phyloP scores from a whole-genome alignment of 2,329 filamentous ascomycete species.

The Cercospora nicotianae region DNA sequence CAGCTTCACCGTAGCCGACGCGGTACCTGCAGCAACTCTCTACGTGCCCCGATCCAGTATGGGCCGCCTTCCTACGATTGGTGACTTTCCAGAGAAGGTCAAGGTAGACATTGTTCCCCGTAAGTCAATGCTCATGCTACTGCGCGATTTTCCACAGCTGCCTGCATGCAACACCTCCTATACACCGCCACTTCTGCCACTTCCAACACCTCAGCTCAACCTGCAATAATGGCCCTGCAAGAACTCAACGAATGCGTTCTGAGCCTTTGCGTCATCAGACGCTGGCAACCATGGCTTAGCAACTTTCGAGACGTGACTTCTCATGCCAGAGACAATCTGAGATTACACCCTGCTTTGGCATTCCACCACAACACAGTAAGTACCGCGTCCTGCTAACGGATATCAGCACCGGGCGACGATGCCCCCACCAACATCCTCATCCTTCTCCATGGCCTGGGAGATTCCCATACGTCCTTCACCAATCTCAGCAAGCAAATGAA shows the following conservation, averaged over 20 bases:
- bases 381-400: slow-evolving; percentile 1
- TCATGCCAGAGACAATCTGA: not conserved
- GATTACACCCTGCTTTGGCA: not conserved
- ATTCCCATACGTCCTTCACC: slow-evolving; percentile 68
- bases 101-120: slow-evolving; percentile 47
- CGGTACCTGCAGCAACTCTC: slow-evolving; percentile 19
- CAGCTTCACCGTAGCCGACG: not conserved
- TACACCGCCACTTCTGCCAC: not conserved
- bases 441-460: slow-evolving; percentile 82
- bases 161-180: not conserved
- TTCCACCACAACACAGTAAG: not conserved
- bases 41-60: slow-evolving; percentile 21
- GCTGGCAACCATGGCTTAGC: too few species aligned
- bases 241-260: not conserved
- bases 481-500: slow-evolving; percentile 66
- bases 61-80: slow-evolving; percentile 45
- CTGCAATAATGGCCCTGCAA: not conserved
- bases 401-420: slow-evolving; percentile 49
- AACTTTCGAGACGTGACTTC: not conserved
- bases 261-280: too few species aligned
- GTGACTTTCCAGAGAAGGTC: slow-evolving; percentile 46
- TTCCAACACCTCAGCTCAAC: not conserved
- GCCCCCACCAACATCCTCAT: slow-evolving; percentile 73
- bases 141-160: not conserved
- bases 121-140: slow-evolving; percentile 37